A percentile compares a stretch with the other conserved stretches of the same genome.
phyloP scores from a whole-genome alignment of 352 stramenopile genomes.

The Phytopythium cucurbitacearum region DNA sequence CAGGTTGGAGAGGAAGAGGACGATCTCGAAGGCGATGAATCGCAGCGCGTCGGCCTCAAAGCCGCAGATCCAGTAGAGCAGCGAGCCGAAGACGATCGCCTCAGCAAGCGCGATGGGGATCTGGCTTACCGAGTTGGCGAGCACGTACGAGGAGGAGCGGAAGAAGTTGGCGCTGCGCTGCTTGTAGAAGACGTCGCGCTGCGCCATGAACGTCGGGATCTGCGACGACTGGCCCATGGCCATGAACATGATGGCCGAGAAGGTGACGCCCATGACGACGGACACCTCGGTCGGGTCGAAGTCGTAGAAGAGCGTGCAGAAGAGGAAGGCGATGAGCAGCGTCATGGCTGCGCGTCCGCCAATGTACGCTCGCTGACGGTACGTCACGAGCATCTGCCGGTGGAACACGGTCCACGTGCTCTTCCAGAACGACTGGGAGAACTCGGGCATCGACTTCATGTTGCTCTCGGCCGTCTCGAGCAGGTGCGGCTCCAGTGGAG shows the following conservation, averaged over 20 bases:
- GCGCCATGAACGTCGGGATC: conserved; percentile 62
- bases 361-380: conserved; percentile 26
- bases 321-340: conserved; percentile 34
- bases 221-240: conserved; percentile 63
- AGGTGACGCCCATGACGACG: conserved; percentile 68
- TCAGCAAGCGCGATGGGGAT: conserved; percentile 42
- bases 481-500: conserved; percentile 1
- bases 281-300: conserved; percentile 27
- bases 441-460: conserved; percentile 21
- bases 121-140: conserved; percentile 31
- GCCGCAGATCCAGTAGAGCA: conserved; percentile 83
- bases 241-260: conserved; percentile 74
- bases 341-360: conserved; percentile 28
- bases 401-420: conserved; percentile 18
- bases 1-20: conserved; percentile 42
- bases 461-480: conserved; percentile 8
- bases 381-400: conserved; percentile 55
- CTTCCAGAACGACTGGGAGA: conserved; percentile 23
- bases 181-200: conserved; percentile 71
- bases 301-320: conserved; percentile 37
- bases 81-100: conserved; percentile 64
- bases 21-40: conserved; percentile 37
- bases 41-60: conserved; percentile 21
- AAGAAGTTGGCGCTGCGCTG: conserved; percentile 72
- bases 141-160: conserved; percentile 58